Percentiles rank a stretch among this genome's conserved stretches.
These are phyloP conservation scores for Moniliophthora roreri DNA, from an alignment of 1,284 basidiomycete genomes.

Conservation along the genomic window DNA sequence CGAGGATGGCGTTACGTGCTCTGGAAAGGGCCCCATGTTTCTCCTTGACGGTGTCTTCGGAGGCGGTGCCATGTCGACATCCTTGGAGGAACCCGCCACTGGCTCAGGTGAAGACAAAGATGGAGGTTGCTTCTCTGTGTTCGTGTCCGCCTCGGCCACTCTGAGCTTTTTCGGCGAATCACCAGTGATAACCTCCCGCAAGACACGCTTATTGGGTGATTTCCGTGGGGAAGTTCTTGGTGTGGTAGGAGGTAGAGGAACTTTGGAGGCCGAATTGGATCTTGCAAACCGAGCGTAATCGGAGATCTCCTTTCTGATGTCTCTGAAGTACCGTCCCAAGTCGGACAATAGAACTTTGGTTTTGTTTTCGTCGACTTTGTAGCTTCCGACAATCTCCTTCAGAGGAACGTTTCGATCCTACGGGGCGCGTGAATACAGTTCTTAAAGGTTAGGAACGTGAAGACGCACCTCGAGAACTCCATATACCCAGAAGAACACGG, in stretches of 20 bases:
- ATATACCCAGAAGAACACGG: conserved; percentile 25
- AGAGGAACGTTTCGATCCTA: not conserved
- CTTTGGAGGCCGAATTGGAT: not conserved
- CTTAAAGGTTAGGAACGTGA: not conserved
- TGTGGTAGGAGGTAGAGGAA: not conserved
- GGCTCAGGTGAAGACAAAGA: not conserved
- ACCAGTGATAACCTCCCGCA: conserved; percentile 2
- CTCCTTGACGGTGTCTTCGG: conserved; percentile 1
- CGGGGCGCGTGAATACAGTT: not conserved
- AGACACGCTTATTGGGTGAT: conserved; percentile 11
- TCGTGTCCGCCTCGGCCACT: conserved; percentile 4
- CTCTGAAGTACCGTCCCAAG: conserved; percentile 1
- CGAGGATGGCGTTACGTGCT: not conserved
- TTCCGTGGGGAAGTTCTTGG: conserved; percentile 11
- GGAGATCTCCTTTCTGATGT: not conserved
- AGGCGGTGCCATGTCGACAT: not conserved
- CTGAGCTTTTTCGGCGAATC: not conserved
- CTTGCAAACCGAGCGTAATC: not conserved
- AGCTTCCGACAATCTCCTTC: too few species aligned
- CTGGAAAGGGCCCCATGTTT: not conserved
- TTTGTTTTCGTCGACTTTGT: too few species aligned
- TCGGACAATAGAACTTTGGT: too few species aligned
- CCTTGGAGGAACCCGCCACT: not conserved
- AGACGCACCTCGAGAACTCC: conserved; percentile 17
- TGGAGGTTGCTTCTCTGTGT: not conserved